These are phyloP conservation scores for Wickerhamiella alocasiicola DNA, from an alignment of 805 yeast species.

Conservation along the genomic window DNA sequence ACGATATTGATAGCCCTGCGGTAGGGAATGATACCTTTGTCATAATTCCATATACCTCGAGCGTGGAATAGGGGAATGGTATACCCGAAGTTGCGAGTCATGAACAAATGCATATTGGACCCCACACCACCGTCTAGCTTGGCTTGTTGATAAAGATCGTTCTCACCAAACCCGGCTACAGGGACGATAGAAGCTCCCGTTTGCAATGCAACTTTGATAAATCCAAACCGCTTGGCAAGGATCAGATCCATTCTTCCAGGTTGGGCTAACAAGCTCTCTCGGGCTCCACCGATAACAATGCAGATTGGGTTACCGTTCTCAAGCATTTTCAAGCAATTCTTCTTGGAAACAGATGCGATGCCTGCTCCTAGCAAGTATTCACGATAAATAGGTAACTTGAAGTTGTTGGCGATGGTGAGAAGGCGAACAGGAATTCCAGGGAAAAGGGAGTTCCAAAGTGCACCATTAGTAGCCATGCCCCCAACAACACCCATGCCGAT, in stretches of 20 bases:
- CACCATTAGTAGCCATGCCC: slow-evolving; percentile 69
- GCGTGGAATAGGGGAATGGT: slow-evolving; percentile 88
- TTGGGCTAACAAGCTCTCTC: slow-evolving; percentile 62
- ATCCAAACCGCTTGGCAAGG: slow-evolving; percentile 69
- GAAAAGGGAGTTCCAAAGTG: slow-evolving; percentile 50
- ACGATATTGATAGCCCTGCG: slow-evolving; percentile 65
- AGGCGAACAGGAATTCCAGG: slow-evolving; percentile 78
- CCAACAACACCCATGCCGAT: slow-evolving; percentile 87
- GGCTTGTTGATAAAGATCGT: slow-evolving; percentile 41
- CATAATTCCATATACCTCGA: slow-evolving; percentile 83
- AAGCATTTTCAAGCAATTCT: slow-evolving; percentile 55
- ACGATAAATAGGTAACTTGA: slow-evolving; percentile 73
- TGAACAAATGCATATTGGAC: slow-evolving; percentile 45
- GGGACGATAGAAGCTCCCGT: slow-evolving; percentile 80
- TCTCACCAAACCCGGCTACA: slow-evolving; percentile 84
- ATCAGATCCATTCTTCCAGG: slow-evolving; percentile 56
- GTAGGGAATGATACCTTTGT: slow-evolving; percentile 81
- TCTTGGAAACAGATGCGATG: slow-evolving; percentile 67
- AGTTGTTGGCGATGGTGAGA: slow-evolving; percentile 72
- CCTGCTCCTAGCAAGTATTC: slow-evolving; percentile 78
- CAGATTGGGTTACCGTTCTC: slow-evolving; percentile 61
- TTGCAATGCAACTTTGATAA: slow-evolving; percentile 73
- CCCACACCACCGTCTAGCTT: slow-evolving; percentile 29
- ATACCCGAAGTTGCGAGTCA: slow-evolving; percentile 63
- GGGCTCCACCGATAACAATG: slow-evolving; percentile 93